Conservation (phyloP, 768 basidiomycete genomes). For the Coprinellus aureogranulatus region DNA sequence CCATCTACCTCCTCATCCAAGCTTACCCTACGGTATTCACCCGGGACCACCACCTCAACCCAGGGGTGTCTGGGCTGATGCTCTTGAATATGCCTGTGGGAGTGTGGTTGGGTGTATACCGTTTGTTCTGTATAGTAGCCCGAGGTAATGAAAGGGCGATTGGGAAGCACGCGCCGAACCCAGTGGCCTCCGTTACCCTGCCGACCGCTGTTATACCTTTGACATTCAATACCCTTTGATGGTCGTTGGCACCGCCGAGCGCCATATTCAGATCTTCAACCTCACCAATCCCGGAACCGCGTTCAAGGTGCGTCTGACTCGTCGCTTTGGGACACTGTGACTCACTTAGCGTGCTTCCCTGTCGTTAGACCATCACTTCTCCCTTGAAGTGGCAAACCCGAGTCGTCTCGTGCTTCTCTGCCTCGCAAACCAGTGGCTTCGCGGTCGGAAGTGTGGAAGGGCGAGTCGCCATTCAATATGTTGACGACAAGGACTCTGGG, state of each 20-base stretch:
- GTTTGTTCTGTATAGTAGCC: conserved; percentile 49
- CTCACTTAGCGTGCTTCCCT: neutral
- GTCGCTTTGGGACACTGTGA: too few species aligned
- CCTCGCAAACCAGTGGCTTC: conserved; percentile 64
- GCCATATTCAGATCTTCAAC: conserved; percentile 88
- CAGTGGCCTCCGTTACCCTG: conserved; percentile 76
- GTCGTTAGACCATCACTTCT: conserved; percentile 75
- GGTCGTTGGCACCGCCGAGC: conserved; percentile 91
- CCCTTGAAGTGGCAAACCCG: conserved; percentile 95
- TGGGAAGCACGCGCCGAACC: conserved; percentile 49
- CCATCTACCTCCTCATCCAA: conserved; percentile 58
- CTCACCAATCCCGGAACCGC: conserved; percentile 75
- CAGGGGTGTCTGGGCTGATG: conserved; percentile 55
- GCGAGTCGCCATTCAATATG: conserved; percentile 91
- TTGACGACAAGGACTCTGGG: conserved; percentile 80
- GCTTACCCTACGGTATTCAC: conserved; percentile 61
- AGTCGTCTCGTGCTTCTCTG: conserved; percentile 79
- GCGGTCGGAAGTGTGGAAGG: conserved; percentile 88
- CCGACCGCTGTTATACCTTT: conserved; percentile 87
- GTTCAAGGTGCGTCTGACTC: conserved; percentile 59
- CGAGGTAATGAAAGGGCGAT: conserved; percentile 44
- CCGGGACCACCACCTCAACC: conserved; percentile 48
- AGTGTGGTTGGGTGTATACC: conserved; percentile 40
- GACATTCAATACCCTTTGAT: conserved; percentile 79
- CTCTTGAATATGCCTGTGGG: conserved; percentile 60